phyloP scores from a whole-genome alignment of 169 alveolate genomes.

The Eimeria brunetti region DNA sequence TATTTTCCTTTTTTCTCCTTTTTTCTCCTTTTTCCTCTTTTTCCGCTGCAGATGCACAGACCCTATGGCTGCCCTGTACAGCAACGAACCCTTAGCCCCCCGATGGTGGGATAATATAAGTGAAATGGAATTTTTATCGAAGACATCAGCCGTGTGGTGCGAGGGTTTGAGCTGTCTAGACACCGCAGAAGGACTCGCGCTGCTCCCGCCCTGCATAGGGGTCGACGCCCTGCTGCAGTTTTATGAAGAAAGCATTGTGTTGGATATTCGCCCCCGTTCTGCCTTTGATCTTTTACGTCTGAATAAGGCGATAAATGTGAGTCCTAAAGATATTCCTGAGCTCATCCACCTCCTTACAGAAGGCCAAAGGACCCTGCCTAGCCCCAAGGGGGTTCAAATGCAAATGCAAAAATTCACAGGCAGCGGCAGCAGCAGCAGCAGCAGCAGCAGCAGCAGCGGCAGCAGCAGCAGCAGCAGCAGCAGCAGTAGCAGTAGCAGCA shows the following conservation, averaged over 20 bases:
- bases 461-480: not conserved
- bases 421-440: slow-evolving; percentile 42
- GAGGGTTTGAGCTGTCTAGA: not conserved
- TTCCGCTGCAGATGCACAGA: slow-evolving; percentile 23
- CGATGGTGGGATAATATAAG: slow-evolving; percentile 55
- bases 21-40: not conserved
- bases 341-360: slow-evolving; percentile 11
- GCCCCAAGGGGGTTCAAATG: not conserved
- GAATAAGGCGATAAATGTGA: slow-evolving; percentile 12
- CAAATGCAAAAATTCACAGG: slow-evolving; percentile 33
- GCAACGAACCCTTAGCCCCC: slow-evolving; percentile 23
- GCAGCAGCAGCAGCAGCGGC: not conserved
- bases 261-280: slow-evolving; percentile 63
- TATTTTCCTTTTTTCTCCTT: not conserved
- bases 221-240: slow-evolving; percentile 52
- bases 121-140: not conserved
- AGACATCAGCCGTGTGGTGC: not conserved
- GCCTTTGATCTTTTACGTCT: slow-evolving; percentile 15
- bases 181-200: not conserved
- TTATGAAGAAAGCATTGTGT: slow-evolving; percentile 38
- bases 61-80: slow-evolving; percentile 44
- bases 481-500: not conserved
- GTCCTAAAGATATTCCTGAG: slow-evolving; percentile 12
- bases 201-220: slow-evolving; percentile 48
- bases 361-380: slow-evolving; percentile 28